Conservation (phyloP, 192 early-diverging fungal genomes). For the Entomortierella lignicola region DNA sequence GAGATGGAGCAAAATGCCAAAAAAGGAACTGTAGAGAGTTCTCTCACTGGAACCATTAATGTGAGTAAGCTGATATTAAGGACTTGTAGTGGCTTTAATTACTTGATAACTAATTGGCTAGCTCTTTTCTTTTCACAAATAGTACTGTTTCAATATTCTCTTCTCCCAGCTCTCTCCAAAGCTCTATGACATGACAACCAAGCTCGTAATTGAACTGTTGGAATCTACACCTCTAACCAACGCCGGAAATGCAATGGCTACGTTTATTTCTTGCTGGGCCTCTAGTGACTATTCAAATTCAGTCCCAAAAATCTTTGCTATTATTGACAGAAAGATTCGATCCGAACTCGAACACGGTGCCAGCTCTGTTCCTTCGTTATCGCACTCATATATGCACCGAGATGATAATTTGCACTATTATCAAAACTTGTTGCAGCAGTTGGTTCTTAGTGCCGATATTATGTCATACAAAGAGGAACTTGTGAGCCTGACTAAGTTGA, state of each 20-base stretch:
- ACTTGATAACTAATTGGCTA: not conserved
- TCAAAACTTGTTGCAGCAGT: conserved; percentile 73
- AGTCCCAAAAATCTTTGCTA: conserved; percentile 67
- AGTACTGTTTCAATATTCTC: conserved; percentile 75
- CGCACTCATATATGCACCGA: conserved; percentile 56
- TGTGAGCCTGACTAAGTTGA: conserved; percentile 56
- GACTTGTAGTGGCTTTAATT: not conserved
- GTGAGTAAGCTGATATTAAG: conserved; percentile 3
- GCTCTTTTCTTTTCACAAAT: not conserved
- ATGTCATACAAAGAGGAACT: conserved; percentile 65
- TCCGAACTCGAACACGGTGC: conserved; percentile 77
- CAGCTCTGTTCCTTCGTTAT: conserved; percentile 58
- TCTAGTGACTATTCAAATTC: conserved; percentile 55
- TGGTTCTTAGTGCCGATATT: conserved; percentile 61
- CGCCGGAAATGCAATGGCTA: conserved; percentile 75
- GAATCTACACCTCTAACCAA: conserved; percentile 69
- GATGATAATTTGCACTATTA: conserved; percentile 84
- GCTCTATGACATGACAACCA: conserved; percentile 71
- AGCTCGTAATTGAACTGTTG: conserved; percentile 71
- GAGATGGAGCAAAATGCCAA: conserved; percentile 29
- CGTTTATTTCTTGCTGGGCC: conserved; percentile 38
- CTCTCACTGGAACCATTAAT: conserved; percentile 32
- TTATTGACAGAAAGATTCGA: conserved; percentile 66
- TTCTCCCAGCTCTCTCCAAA: conserved; percentile 75
- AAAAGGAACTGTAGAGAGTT: conserved; percentile 32